Evolutionary conservation across 139 green algal genomes (phyloP).

Genomic region (Chlorella sp.): DNA sequence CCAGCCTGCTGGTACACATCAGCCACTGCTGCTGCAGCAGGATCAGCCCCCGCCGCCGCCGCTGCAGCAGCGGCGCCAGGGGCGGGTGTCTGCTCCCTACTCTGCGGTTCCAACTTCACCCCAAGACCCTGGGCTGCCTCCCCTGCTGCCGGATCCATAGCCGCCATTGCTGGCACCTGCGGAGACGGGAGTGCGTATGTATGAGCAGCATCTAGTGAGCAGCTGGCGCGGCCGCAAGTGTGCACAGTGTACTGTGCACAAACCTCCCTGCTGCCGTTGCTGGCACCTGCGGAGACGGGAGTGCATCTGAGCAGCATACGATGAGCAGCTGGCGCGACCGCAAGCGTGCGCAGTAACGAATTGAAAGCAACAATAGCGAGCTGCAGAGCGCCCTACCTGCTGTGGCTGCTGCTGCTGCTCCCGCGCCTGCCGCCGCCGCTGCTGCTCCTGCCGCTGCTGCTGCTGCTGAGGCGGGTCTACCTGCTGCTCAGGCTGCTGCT

Average conservation of each 20-base stretch:
- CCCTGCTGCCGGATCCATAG: too few relatives aligned
- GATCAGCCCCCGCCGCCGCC: too few relatives aligned
- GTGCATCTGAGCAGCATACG: neutral
- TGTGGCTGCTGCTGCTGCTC: neutral
- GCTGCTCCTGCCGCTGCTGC: neutral
- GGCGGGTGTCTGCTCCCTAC: too few relatives aligned
- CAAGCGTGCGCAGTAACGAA: neutral
- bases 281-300: neutral
- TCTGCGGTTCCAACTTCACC: too few relatives aligned
- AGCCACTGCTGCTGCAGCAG: neutral
- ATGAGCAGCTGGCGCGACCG: too few relatives aligned
- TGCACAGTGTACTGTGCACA: neutral
- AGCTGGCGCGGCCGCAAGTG: too few relatives aligned
- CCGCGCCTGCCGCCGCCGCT: neutral
- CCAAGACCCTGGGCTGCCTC: too few relatives aligned
- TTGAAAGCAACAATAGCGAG: too few relatives aligned
- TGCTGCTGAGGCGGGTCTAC: neutral
- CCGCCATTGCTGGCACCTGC: too few relatives aligned
- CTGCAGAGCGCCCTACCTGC: too few relatives aligned
- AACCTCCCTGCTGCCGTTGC: too few relatives aligned
- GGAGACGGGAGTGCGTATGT: neutral
- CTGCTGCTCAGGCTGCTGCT: conserved; percentile 6
- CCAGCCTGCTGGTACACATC: neutral
- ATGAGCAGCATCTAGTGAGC: neutral
- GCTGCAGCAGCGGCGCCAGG: neutral